Evolutionary conservation across 192 early-diverging fungal species (phyloP).

Genomic region (Rhizophagus prolifer): DNA sequence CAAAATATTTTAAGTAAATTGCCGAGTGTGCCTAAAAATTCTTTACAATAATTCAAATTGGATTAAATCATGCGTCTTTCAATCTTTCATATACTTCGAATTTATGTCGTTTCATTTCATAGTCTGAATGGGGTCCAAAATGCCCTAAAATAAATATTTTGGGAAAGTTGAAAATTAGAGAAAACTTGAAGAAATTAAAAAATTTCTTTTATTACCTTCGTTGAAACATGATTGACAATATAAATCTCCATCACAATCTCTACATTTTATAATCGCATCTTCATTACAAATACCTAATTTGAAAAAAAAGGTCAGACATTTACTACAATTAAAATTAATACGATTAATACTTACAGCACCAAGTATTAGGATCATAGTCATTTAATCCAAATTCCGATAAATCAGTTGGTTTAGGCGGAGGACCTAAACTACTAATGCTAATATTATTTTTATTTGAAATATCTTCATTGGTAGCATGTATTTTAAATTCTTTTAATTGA

Average conservation of each 20-base stretch:
- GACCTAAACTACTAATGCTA: neutral
- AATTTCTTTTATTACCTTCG: conserved; percentile 12
- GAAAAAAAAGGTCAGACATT: neutral
- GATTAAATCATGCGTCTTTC: neutral
- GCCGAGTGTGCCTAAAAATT: conserved; percentile 38
- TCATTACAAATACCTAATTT: conserved; percentile 36
- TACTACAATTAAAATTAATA: neutral
- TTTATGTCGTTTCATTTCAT: conserved; percentile 26
- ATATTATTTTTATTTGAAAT: neutral
- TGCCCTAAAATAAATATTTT: conserved; percentile 11
- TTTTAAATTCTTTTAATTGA: neutral
- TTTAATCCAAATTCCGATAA: conserved; percentile 3
- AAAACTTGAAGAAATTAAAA: neutral
- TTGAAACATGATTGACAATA: conserved; percentile 33
- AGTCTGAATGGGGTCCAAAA: conserved; percentile 20
- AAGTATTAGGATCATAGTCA: conserved; percentile 8
- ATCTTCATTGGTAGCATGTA: neutral
- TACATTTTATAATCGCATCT: conserved; percentile 30
- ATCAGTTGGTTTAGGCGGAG: conserved; percentile 18
- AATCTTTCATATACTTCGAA: conserved; percentile 11
- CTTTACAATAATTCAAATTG: neutral
- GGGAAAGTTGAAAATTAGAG: neutral
- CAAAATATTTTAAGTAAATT: conserved; percentile 34
- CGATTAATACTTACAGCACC: conserved; percentile 20
- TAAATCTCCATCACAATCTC: conserved; percentile 33